Percentiles rank a stretch among this genome's conserved stretches.
Conservation (phyloP, 441 rosid genomes). For the Brassica hybrid region DNA sequence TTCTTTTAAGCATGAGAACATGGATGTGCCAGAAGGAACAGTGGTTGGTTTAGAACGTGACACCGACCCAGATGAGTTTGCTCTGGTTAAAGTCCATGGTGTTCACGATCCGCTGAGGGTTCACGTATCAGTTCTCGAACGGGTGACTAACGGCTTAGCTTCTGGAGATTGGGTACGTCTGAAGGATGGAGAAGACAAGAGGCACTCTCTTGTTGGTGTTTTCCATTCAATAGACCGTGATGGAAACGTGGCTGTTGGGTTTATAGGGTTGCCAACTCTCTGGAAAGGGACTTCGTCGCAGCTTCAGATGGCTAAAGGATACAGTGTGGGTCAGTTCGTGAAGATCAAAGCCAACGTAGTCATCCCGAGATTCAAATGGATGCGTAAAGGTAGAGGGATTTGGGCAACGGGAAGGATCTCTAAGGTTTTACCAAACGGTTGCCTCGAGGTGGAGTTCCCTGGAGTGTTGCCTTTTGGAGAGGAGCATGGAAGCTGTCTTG, state of each 20-base stretch:
- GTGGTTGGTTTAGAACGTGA: constrained; percentile 72
- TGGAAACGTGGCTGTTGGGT: constrained; percentile 76
- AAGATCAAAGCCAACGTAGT: constrained; percentile 61
- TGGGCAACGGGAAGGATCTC: constrained; percentile 90
- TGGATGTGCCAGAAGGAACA: constrained; percentile 82
- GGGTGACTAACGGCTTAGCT: constrained; percentile 77
- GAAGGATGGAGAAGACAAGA: constrained; percentile 64
- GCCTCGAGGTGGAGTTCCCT: constrained; percentile 81
- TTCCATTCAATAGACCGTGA: constrained; percentile 71
- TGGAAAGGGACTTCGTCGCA: constrained; percentile 78
- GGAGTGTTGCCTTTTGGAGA: constrained; percentile 68
- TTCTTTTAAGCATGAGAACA: constrained; percentile 61
- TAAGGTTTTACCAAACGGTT: constrained; percentile 73
- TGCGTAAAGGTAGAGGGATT: constrained; percentile 51
- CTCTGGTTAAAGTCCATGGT: constrained; percentile 78
- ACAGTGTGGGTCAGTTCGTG: constrained; percentile 76
- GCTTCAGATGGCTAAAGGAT: constrained; percentile 80
- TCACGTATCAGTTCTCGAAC: constrained; percentile 66
- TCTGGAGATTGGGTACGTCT: constrained; percentile 92
- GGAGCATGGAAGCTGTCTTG: constrained; percentile 55
- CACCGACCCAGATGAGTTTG: constrained; percentile 63
- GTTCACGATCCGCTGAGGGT: constrained; percentile 79
- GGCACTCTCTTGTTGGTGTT: constrained; percentile 77
- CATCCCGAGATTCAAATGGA: constrained; percentile 88
- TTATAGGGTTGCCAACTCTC: constrained; percentile 70